These are phyloP conservation scores for Trichoderma lentiforme DNA, from an alignment of 2,329 filamentous ascomycete genomes.

Conservation along the genomic window DNA sequence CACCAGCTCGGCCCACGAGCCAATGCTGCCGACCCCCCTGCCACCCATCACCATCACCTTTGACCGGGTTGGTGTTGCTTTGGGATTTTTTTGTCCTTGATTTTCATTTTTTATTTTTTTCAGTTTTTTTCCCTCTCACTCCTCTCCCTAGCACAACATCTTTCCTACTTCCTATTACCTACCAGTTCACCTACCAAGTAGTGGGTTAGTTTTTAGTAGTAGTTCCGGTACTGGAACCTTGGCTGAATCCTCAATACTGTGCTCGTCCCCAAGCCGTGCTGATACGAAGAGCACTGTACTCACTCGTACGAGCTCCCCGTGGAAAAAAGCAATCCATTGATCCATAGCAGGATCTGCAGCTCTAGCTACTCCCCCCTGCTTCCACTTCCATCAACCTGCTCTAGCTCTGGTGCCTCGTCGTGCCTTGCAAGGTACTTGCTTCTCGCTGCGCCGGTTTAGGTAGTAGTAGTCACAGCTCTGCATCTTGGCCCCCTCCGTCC, in stretches of 20 bases:
- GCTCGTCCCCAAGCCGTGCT: neutral
- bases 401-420: neutral
- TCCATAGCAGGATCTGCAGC: neutral
- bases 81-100: neutral
- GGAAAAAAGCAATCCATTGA: neutral
- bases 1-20: neutral
- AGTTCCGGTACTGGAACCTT: neutral
- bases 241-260: neutral
- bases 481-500: conserved; percentile 19
- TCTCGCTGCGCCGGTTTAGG: conserved; percentile 5
- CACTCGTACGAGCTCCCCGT: neutral
- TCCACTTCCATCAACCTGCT: neutral
- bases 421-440: neutral
- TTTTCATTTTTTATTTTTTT: neutral
- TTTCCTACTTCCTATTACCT: neutral
- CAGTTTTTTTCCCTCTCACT: neutral
- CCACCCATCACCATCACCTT: neutral
- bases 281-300: neutral
- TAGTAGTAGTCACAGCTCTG: conserved; percentile 22
- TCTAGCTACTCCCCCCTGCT: neutral
- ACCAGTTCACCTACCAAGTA: neutral
- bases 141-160: neutral
- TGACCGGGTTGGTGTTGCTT: neutral
- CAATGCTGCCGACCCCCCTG: conserved; percentile 4
- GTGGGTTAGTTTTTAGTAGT: neutral